A percentile compares a stretch with the other conserved stretches of the same genome.
These are phyloP conservation scores for Termitomyces sp. DNA, from an alignment of 768 basidiomycete species.

Conservation along the genomic window DNA sequence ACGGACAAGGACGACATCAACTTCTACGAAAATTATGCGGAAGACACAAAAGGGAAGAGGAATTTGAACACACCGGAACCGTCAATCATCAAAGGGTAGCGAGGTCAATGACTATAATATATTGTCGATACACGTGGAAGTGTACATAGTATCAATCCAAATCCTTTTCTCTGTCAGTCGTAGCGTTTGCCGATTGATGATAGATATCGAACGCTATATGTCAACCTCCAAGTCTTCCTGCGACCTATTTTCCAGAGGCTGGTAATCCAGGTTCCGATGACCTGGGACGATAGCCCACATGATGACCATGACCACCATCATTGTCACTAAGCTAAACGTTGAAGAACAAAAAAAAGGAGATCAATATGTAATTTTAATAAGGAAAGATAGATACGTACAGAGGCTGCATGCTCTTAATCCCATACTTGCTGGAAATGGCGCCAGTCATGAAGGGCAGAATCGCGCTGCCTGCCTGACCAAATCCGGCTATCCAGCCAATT, in stretches of 20 bases:
- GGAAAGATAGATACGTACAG: constrained; percentile 34
- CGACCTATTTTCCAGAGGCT: neutral
- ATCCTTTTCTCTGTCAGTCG: neutral
- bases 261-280: constrained; percentile 9
- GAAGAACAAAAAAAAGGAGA: neutral
- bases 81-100: neutral
- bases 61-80: constrained; percentile 20
- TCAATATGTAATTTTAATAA: neutral
- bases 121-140: too few species aligned
- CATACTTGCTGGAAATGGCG: constrained; percentile 55
- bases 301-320: constrained; percentile 55
- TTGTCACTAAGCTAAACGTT: constrained; percentile 41
- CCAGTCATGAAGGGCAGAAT: constrained; percentile 71
- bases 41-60: constrained; percentile 63
- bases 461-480: constrained; percentile 70
- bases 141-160: neutral
- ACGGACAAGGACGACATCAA: constrained; percentile 54
- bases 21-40: constrained; percentile 88
- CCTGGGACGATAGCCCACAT: constrained; percentile 49
- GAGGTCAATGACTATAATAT: neutral
- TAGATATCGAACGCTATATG: too few species aligned
- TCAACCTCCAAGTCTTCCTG: neutral
- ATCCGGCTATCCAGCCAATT: constrained; percentile 64
- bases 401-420: constrained; percentile 56
- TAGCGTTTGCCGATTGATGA: neutral